A percentile compares a stretch with the other conserved stretches of the same genome.
phyloP scores from a whole-genome alignment of 2,329 filamentous ascomycete species.

The Monilinia laxa region DNA sequence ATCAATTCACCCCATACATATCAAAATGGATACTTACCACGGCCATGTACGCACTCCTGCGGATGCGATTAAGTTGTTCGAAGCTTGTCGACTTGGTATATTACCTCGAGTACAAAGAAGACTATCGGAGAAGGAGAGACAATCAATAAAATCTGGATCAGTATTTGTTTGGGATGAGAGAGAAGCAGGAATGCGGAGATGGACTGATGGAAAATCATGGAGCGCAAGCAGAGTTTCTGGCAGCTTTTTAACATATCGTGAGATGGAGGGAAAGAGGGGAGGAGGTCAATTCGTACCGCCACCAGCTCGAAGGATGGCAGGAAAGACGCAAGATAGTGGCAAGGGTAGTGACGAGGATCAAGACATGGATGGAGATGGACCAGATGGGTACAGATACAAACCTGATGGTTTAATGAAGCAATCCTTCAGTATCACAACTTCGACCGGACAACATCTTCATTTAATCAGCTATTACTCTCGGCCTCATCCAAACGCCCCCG shows the following conservation, averaged over 20 bases:
- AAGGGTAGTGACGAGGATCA: conserved; percentile 81
- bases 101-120: conserved; percentile 89
- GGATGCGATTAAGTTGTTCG: conserved; percentile 98
- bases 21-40: conserved; percentile 90
- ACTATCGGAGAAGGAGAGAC: conserved; percentile 96
- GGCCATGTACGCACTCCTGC: conserved; percentile 92
- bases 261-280: conserved; percentile 98
- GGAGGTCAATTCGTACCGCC: conserved; percentile 66
- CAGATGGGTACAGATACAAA: conserved; percentile 92
- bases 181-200: conserved; percentile 95
- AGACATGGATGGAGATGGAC: conserved; percentile 66
- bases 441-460: conserved; percentile 85
- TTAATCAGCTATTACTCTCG: conserved; percentile 96
- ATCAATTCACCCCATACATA: conserved; percentile 14
- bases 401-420: conserved; percentile 98
- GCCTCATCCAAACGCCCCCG: conserved; percentile 68
- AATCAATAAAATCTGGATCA: conserved; percentile 92
- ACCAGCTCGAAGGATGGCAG: conserved; percentile 55
- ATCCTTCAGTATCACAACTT: conserved; percentile 97
- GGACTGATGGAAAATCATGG: conserved; percentile 99
- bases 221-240: conserved; percentile 96
- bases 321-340: conserved; percentile 81
- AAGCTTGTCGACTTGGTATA: conserved; percentile 86
- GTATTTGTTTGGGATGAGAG: conserved; percentile 99
- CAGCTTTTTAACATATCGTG: conserved; percentile 94